Evolutionary conservation across 1,284 basidiomycete species (phyloP).

Genomic region (Cerioporus squamosus): DNA sequence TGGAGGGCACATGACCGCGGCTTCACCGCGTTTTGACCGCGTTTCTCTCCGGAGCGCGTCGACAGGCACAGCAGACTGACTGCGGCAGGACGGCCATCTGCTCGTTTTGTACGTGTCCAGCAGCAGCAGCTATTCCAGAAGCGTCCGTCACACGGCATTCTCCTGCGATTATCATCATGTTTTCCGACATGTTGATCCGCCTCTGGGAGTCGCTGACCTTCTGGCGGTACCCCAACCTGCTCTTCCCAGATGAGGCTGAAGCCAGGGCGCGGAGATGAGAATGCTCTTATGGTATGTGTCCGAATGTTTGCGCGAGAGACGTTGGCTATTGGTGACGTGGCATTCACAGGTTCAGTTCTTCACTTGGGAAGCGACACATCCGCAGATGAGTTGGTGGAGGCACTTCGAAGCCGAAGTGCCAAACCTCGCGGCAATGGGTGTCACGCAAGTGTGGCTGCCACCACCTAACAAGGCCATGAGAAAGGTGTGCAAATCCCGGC

Average conservation of each 20-base stretch:
- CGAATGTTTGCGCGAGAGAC: not conserved
- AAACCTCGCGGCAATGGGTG: slow-evolving; percentile 73
- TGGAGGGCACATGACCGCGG: slow-evolving; percentile 22
- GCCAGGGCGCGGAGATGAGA: slow-evolving; percentile 48
- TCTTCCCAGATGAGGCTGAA: slow-evolving; percentile 60
- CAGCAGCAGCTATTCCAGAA: not conserved
- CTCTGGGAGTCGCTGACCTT: slow-evolving; percentile 25
- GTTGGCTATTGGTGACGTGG: not conserved
- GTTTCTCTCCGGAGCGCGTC: not conserved
- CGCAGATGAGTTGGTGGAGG: slow-evolving; percentile 80
- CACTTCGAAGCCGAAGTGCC: slow-evolving; percentile 78
- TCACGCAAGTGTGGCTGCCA: slow-evolving; percentile 84
- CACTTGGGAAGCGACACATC: slow-evolving; percentile 73
- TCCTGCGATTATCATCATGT: slow-evolving; percentile 15
- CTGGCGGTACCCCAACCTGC: slow-evolving; percentile 43
- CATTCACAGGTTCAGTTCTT: slow-evolving; percentile 75
- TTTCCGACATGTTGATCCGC: slow-evolving; percentile 24
- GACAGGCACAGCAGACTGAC: not conserved
- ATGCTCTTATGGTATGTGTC: slow-evolving; percentile 66
- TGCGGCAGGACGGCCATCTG: slow-evolving; percentile 1
- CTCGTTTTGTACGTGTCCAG: not conserved
- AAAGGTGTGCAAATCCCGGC: slow-evolving; percentile 45
- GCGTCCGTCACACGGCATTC: slow-evolving; percentile 2
- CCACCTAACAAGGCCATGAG: slow-evolving; percentile 77
- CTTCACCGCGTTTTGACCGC: slow-evolving; percentile 14